Percentiles rank a stretch among this genome's conserved stretches.
Evolutionary conservation across 2,329 filamentous ascomycete genomes (phyloP).

Genomic region (Pseudomassariella vexata): DNA sequence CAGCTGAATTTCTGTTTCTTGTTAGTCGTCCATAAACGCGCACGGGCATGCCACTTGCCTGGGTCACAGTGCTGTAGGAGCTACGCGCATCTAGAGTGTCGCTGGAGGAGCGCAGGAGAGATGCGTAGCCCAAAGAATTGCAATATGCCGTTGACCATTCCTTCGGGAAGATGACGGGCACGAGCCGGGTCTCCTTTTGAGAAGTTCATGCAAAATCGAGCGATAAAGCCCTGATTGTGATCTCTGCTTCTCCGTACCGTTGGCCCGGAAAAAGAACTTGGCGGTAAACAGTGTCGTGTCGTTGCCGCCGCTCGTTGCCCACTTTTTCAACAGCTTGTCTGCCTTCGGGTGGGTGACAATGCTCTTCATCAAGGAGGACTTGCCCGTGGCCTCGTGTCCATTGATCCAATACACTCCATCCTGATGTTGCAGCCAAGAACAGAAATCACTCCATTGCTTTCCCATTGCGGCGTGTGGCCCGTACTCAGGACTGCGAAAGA

Average conservation of each 20-base stretch:
- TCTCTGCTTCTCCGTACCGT: not conserved
- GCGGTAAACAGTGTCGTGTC: not conserved
- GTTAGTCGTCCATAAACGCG: no score
- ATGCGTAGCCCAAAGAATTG: not conserved
- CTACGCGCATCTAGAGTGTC: no score
- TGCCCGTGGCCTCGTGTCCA: not conserved
- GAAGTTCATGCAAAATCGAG: not conserved
- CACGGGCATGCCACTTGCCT: no score
- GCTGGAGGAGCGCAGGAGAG: no score
- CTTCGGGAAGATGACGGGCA: not conserved
- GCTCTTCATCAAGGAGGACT: not conserved
- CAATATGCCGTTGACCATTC: conserved; percentile 2
- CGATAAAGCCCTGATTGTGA: not conserved
- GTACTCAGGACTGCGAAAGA: no score
- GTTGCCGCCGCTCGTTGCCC: not conserved
- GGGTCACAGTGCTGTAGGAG: no score
- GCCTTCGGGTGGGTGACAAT: not conserved
- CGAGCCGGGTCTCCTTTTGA: not conserved
- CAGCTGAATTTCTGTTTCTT: no score
- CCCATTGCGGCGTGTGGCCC: no score
- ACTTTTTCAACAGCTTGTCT: not conserved
- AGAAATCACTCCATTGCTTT: not conserved
- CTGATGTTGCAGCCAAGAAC: not conserved
- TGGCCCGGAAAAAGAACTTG: not conserved
- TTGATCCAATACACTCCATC: not conserved